phyloP scores from a whole-genome alignment of 2,329 filamentous ascomycete species.

The Pseudocercospora eumusae region DNA sequence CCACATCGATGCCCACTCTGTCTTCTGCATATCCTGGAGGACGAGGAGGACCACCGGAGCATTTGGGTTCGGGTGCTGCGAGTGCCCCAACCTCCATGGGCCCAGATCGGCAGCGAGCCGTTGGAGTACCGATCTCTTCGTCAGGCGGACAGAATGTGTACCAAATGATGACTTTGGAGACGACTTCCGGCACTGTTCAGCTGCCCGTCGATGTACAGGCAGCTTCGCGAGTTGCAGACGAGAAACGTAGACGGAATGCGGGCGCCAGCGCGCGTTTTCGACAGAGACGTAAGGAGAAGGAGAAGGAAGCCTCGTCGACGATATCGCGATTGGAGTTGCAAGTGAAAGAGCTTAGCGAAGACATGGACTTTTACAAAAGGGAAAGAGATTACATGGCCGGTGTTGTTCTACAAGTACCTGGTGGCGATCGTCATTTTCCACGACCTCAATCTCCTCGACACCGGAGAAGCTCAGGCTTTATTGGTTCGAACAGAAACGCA shows the following conservation, averaged over 20 bases:
- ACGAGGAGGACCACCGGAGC: no score
- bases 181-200: slow-evolving; percentile 54
- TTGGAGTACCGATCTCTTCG: slow-evolving; percentile 50
- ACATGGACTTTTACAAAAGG: slow-evolving; percentile 71
- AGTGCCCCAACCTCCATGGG: slow-evolving; percentile 12
- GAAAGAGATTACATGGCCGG: slow-evolving; percentile 72
- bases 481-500: slow-evolving; percentile 17
- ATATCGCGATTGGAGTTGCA: slow-evolving; percentile 70
- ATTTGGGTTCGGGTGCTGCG: slow-evolving; percentile 14
- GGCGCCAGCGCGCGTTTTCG: slow-evolving; percentile 82
- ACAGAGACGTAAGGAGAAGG: slow-evolving; percentile 77
- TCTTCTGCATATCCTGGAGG: slow-evolving; percentile 25
- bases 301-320: slow-evolving; percentile 68
- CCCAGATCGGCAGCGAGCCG: slow-evolving; percentile 36
- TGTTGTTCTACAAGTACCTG: slow-evolving; percentile 62
- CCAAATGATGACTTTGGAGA: slow-evolving; percentile 57
- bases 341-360: slow-evolving; percentile 66
- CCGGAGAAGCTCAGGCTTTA: slow-evolving; percentile 29
- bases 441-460: slow-evolving; percentile 48
- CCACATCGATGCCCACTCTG: slow-evolving; percentile 28
- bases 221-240: slow-evolving; percentile 78
- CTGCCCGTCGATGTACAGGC: slow-evolving; percentile 78
- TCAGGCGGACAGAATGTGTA: slow-evolving; percentile 50
- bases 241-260: slow-evolving; percentile 82
- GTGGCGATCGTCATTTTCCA: slow-evolving; percentile 50